A percentile compares a stretch with the other conserved stretches of the same genome.
Evolutionary conservation across 148 eudicot genomes (phyloP).

Genomic region (Rhododendron henanense): DNA sequence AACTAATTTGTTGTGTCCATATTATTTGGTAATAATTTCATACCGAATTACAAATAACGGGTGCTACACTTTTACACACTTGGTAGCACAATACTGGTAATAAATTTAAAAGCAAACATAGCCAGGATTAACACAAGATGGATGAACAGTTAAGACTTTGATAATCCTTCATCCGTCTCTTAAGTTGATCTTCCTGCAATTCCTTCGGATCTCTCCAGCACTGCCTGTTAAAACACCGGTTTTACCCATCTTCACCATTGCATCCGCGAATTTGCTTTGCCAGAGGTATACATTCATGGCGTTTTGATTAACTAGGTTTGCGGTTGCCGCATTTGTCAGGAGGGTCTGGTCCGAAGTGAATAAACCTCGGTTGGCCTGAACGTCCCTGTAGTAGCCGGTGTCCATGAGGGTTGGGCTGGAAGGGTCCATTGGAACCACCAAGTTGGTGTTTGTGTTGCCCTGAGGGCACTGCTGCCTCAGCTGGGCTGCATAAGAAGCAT

Average conservation of each 20-base stretch:
- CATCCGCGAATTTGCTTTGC: conserved; percentile 53
- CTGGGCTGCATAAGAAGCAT: conserved; percentile 50
- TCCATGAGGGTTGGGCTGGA: conserved; percentile 41
- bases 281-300: conserved; percentile 40
- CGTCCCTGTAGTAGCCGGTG: conserved; percentile 43
- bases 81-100: not conserved
- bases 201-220: conserved; percentile 56
- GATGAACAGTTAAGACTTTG: not conserved
- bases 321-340: conserved; percentile 27
- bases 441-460: conserved; percentile 28
- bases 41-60: not conserved
- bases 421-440: conserved; percentile 73
- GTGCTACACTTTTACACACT: not conserved
- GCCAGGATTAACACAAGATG: not conserved
- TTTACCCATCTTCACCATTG: conserved; percentile 80
- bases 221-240: conserved; percentile 58
- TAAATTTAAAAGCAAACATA: not conserved
- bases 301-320: conserved; percentile 41
- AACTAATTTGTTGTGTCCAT: not conserved
- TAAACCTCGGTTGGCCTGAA: conserved; percentile 53
- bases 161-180: not conserved
- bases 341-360: conserved; percentile 73
- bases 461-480: conserved; percentile 57
- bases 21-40: not conserved
- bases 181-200: conserved; percentile 60